Percentiles rank a stretch among this genome's conserved stretches.
phyloP scores from a whole-genome alignment of 2,329 filamentous ascomycete genomes.

The Pyrenophora teres region DNA sequence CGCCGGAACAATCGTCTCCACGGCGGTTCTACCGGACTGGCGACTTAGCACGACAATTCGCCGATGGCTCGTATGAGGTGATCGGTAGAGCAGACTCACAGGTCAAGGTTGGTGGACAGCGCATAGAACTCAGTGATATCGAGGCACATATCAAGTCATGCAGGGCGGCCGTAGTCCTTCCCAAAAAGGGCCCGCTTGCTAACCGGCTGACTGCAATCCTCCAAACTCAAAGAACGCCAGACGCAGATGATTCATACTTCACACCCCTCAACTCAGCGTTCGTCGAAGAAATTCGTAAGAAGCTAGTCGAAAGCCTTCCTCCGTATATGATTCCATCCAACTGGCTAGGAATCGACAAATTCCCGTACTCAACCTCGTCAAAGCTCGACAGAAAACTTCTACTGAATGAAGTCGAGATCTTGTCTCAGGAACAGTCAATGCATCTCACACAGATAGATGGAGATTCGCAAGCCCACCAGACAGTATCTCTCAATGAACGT shows the following conservation, averaged over 20 bases:
- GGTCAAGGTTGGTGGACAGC: not conserved
- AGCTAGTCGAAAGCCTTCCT: too few species aligned
- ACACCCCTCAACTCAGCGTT: too few species aligned
- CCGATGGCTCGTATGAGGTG: not conserved
- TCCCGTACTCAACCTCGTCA: not conserved
- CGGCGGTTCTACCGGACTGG: not conserved
- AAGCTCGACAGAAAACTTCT: not conserved
- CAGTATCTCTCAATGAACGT: too few species aligned
- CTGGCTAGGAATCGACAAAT: too few species aligned
- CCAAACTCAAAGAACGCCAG: too few species aligned
- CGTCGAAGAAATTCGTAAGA: too few species aligned
- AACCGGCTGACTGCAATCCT: not conserved
- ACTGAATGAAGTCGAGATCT: not conserved
- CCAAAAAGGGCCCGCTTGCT: not conserved
- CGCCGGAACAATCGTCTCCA: not conserved
- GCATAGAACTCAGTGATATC: not conserved
- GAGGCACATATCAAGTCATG: not conserved
- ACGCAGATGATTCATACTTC: too few species aligned
- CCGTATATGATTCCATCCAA: not conserved
- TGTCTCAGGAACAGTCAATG: not conserved
- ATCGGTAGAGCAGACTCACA: not conserved
- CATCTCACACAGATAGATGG: not conserved
- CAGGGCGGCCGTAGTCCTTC: not conserved
- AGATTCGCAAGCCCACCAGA: too few species aligned
- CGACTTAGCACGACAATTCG: not conserved